Percentiles rank a stretch among this genome's conserved stretches.
Conservation (phyloP, 257 asterid genomes). For the Striga asiatica region DNA sequence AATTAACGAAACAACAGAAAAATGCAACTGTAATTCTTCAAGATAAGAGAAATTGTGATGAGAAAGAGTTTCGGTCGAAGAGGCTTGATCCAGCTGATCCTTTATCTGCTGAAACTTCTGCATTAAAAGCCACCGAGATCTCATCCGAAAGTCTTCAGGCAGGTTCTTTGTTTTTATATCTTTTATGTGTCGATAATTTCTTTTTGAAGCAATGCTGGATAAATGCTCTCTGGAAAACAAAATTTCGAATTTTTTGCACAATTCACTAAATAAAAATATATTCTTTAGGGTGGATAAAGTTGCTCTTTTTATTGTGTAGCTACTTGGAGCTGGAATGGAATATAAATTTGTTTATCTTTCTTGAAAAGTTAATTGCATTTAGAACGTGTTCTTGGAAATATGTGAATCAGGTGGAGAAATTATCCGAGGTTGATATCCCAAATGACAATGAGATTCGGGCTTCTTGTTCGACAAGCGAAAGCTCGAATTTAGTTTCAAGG, state of each 20-base stretch:
- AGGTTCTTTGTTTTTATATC: slow-evolving; percentile 11
- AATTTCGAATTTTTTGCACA: too few relatives aligned
- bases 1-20: slow-evolving; percentile 22
- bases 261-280: too few relatives aligned
- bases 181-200: background rate
- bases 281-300: background rate
- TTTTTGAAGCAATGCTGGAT: too few relatives aligned
- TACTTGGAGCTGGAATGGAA: background rate
- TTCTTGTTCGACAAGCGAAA: slow-evolving; percentile 13
- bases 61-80: slow-evolving; percentile 15
- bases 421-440: slow-evolving; percentile 9
- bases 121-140: slow-evolving; percentile 24
- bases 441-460: slow-evolving; percentile 16
- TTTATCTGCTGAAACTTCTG: slow-evolving; percentile 18
- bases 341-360: background rate
- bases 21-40: slow-evolving; percentile 13
- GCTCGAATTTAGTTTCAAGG: slow-evolving; percentile 10
- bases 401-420: slow-evolving; percentile 37
- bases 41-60: slow-evolving; percentile 12
- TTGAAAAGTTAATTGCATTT: background rate
- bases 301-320: background rate
- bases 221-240: too few relatives aligned
- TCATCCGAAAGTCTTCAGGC: slow-evolving; percentile 32
- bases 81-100: slow-evolving; percentile 16
- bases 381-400: slow-evolving; percentile 5